Evolutionary conservation across 2,329 filamentous ascomycete species (phyloP).

Genomic region (Talaromyces sp.): DNA sequence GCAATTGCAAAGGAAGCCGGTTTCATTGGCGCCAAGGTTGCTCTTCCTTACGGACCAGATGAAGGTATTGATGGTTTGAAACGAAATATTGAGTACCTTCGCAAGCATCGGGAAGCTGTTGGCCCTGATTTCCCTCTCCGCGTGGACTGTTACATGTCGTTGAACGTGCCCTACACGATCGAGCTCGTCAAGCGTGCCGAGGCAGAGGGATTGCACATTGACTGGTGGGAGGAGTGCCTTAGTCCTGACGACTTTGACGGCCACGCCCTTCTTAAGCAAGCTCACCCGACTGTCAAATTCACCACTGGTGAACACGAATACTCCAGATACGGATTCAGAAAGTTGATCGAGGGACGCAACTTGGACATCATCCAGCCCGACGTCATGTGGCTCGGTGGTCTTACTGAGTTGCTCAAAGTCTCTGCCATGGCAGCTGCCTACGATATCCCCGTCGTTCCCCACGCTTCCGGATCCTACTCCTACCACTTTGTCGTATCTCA

Average conservation of each 20-base stretch:
- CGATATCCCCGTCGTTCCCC: slow-evolving; percentile 91
- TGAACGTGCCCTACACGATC: slow-evolving; percentile 90
- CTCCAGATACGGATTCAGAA: slow-evolving; percentile 89
- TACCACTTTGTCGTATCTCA: slow-evolving; percentile 96
- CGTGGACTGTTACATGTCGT: slow-evolving; percentile 96
- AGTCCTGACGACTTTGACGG: slow-evolving; percentile 90
- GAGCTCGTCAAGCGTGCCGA: slow-evolving; percentile 80
- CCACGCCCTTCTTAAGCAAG: slow-evolving; percentile 83
- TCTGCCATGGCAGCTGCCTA: slow-evolving; percentile 86
- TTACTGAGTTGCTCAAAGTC: slow-evolving; percentile 89
- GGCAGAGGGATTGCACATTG: slow-evolving; percentile 77
- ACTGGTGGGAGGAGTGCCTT: slow-evolving; percentile 97
- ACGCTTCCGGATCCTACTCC: slow-evolving; percentile 88
- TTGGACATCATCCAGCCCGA: slow-evolving; percentile 93
- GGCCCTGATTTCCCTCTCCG: slow-evolving; percentile 89
- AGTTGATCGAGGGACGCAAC: slow-evolving; percentile 86
- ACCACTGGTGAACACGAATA: slow-evolving; percentile 96
- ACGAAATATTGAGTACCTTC: slow-evolving; percentile 87
- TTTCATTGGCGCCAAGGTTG: slow-evolving; percentile 87
- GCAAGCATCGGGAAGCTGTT: slow-evolving; percentile 76
- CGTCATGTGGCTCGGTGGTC: slow-evolving; percentile 93
- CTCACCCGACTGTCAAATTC: slow-evolving; percentile 86
- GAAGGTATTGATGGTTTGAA: slow-evolving; percentile 76
- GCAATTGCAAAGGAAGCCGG: slow-evolving; percentile 77
- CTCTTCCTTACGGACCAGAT: slow-evolving; percentile 82